These are phyloP conservation scores for Choiromyces venosus DNA, from an alignment of 495 filamentous ascomycete genomes.

Conservation along the genomic window DNA sequence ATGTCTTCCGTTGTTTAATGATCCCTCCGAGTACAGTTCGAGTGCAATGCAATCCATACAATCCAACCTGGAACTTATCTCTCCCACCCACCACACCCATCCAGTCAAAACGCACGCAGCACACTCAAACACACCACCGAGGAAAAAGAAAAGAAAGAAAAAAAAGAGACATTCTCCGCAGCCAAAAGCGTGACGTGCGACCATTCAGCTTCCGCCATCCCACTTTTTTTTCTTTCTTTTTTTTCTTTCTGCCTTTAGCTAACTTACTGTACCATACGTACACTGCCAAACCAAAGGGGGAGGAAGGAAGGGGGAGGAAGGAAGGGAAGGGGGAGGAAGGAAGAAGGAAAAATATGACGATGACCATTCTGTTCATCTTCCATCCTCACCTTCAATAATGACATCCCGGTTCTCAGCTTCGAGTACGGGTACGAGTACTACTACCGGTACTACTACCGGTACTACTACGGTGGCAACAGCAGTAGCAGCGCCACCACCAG, in stretches of 20 bases:
- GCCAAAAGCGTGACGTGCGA: background rate
- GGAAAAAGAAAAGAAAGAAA: conserved; percentile 1
- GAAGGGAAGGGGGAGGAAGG: background rate
- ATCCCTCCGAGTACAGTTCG: no score
- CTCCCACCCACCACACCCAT: background rate
- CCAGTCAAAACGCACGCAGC: conserved; percentile 1
- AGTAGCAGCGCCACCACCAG: background rate
- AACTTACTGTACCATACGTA: no score
- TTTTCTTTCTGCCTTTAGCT: conserved; percentile 1
- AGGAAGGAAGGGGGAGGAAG: background rate
- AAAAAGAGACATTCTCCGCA: conserved; percentile 3
- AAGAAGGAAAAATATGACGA: background rate
- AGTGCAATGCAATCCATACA: background rate
- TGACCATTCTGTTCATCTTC: background rate
- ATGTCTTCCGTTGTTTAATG: no score
- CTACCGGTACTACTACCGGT: no score
- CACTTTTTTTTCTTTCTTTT: no score
- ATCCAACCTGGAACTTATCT: background rate
- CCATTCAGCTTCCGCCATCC: background rate
- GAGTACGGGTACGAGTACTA: no score
- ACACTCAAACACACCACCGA: background rate
- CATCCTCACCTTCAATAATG: background rate
- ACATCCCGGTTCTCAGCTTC: background rate
- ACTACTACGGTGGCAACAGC: background rate
- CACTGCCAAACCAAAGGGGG: background rate